Base-by-base conservation (phyloP, 2,329 filamentous ascomycete genomes). In the Trichoderma semiorbis region DNA sequence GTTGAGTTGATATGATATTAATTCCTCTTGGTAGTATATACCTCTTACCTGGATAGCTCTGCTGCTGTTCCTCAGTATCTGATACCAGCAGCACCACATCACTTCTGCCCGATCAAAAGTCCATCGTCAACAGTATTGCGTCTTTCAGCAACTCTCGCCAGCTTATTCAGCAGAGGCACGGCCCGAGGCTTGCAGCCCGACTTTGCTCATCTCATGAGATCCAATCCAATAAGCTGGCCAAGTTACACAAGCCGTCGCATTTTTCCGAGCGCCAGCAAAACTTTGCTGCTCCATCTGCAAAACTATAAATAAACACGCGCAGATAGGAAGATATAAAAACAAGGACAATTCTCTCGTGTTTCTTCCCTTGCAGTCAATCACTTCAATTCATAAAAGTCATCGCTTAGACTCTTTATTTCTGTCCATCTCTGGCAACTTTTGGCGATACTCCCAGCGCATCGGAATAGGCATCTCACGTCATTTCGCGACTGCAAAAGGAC, bases 151-250 rank as follows among this genome's bases (percentile, higher is more conserved):
- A 26, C 7, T 36, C 21, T 26, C 14, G 36, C 30, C 7, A 30
- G 64, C 57, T 69, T 61, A 61, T 34, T 69, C 60, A 69, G 66
- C 66, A 43, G 36, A 61, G 66, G 55, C 55, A 57, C 66, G 66
- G 66, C 55, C 66, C 36, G 66, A 50, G n/a, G 66, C 66, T 60
- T 60, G 39, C 66, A 50, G n/a, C 43, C 43, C 43, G 18, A 21
- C 10, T n/a, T 47, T 21, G 39, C 43, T 50, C 43, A 50, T 21
- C n/a, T 21, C n/a, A 21, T 50, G 14, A 24, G 47, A 50, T 50
- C 4, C 47, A 53, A 53, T 53, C 47, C 47, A 24, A 53, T 53
- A 53, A 53, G n/a, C 47, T 53, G 47, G n/a, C 21, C 47, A 24
- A 24, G 47, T 53, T 24, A 21, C 47, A 53, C 47, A 53, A 53